Conservation (phyloP, 495 filamentous ascomycete genomes). For the Penicillium goetzii region DNA sequence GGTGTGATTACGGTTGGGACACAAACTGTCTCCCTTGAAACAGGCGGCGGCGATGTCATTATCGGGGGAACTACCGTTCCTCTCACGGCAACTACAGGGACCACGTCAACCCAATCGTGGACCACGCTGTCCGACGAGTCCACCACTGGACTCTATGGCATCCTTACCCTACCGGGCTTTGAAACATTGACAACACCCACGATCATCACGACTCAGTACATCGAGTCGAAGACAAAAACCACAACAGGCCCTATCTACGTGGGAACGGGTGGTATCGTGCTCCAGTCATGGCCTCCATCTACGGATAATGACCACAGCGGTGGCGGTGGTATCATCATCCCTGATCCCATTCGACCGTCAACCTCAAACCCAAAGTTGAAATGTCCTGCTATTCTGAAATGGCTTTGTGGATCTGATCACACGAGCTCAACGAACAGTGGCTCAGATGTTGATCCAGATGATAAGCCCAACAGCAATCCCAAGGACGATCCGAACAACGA, state of each 20-base stretch:
- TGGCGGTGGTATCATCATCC: not conserved
- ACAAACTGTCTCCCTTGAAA: not conserved
- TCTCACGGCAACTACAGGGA: not conserved
- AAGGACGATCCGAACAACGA: not conserved
- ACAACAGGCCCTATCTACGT: not conserved
- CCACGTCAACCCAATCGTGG: not conserved
- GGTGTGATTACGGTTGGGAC: not conserved
- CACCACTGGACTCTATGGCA: not conserved
- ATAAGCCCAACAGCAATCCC: not conserved
- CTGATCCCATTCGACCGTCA: not conserved
- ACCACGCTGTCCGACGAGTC: not conserved
- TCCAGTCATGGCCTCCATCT: conserved; percentile 1
- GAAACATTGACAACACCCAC: not conserved
- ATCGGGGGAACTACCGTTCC: not conserved
- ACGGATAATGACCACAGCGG: not conserved
- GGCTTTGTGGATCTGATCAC: not conserved
- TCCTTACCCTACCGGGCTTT: not conserved
- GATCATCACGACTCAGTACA: not conserved
- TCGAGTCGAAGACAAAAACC: not conserved
- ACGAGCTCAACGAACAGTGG: not conserved
- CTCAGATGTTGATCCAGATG: not conserved
- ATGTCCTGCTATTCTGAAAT: not conserved
- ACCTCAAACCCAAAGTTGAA: not conserved
- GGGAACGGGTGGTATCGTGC: not conserved
- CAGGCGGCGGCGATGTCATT: not conserved